Base-by-base conservation (phyloP, 306 rosid species). In the Dalbergia cultrata region DNA sequence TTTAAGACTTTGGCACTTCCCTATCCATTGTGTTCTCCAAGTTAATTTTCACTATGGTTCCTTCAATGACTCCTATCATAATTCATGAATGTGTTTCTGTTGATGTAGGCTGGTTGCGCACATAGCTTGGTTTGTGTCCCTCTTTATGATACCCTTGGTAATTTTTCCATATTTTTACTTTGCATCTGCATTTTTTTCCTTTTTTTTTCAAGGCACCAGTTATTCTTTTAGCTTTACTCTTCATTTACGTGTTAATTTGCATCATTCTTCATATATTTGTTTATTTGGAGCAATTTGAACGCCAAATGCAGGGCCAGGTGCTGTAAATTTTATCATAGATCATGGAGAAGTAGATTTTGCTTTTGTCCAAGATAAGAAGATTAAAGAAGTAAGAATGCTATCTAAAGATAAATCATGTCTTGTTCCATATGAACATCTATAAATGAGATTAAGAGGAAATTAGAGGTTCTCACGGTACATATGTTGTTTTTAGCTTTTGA, bases 111-210 rank as follows among this genome's bases (percentile, higher is more conserved):
- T 76, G 90, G 94, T 85, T 89, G 86, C 37, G 92, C 93, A 13
- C 94, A 89, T 69, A 86, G 93, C 76, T 74, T 94, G 83, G 69
- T 92, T 81, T 89, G 97, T 83, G 97, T 94, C 52, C 98, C 98
- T 80, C 97, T 94, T 57, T 90, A 90, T 69, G 98, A 94, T 77
- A 94, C 94, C 7, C 98, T 94, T 63, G 98, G 97, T 92, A 90
- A 86, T 5, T 22, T 74, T 7, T 58, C 14, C 12, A 17, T 47
- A 4, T 6, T 65, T 52, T 76, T 33, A 22, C 22, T 60, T 49
- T 60, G 12, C 26, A 45, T 44, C 9, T n/a, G 13, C 37, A 67
- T 4, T 52, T 57, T 44, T 44, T 1, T 13, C 13, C 13, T 9
- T 44, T 37, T 37, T 26, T 26, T 37, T 37, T 5, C 70, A 31